Percentiles rank a stretch among this genome's conserved stretches.
Conservation (phyloP, 2,329 filamentous ascomycete species). For the Phialophora expanda region DNA sequence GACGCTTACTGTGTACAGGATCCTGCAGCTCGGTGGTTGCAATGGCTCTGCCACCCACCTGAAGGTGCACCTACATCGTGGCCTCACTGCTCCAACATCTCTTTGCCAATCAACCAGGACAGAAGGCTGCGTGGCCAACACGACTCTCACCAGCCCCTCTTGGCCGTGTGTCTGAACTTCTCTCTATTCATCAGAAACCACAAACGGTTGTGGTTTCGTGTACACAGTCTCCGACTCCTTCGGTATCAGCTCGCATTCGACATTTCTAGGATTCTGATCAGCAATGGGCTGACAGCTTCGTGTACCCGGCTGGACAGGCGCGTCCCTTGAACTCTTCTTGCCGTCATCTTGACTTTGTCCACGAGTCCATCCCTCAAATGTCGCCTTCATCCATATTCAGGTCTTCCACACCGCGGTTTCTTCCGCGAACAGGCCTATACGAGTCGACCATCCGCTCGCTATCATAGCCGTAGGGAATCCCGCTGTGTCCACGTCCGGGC, state of each 20-base stretch:
- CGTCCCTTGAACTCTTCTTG: conserved; percentile 1
- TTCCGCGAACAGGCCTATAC: conserved; percentile 12
- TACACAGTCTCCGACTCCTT: neutral
- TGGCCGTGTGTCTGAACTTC: neutral
- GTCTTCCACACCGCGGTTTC: neutral
- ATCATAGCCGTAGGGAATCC: conserved; percentile 31
- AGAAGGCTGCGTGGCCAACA: neutral
- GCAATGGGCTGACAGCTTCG: neutral
- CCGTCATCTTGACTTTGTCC: neutral
- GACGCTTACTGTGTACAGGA: neutral
- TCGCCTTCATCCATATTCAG: neutral
- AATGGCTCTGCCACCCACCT: neutral
- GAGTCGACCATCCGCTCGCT: conserved; percentile 18
- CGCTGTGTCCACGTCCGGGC: conserved; percentile 29
- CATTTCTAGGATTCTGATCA: neutral
- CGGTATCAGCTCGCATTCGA: neutral
- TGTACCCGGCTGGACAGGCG: neutral
- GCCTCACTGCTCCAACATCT: neutral
- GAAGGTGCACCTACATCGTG: neutral
- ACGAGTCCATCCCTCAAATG: neutral
- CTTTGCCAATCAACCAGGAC: neutral
- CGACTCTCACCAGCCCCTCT: neutral
- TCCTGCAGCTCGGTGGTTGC: too few relatives aligned
- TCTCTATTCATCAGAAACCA: neutral
- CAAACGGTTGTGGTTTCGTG: neutral